Base-by-base conservation (phyloP, 305 asterid species). In the Fraxinus floribunda region DNA sequence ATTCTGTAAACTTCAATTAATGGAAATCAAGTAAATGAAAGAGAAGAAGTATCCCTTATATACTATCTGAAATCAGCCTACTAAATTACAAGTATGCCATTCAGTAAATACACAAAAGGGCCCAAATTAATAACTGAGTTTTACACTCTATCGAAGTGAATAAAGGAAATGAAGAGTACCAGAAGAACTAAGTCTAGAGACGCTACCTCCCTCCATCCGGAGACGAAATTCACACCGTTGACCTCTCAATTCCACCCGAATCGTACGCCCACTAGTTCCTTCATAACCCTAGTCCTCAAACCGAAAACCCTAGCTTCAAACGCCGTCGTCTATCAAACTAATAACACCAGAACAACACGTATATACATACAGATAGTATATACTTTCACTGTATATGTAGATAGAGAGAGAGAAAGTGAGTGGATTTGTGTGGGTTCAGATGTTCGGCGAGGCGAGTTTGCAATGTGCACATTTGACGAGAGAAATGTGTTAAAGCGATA, bases 141-240 rank as follows among this genome's bases (percentile, higher is more conserved):
- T 24, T 52, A 22, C 55, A 73, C 38, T 5, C 4, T 16, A 70
- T 26, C 76, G 76, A 70, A 70, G 76, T 70, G 20, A 70, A 38
- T 30, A 22, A 70, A 86, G 91, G 94, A 90, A 90, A 89, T 86
- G 95, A 91, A 89, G 92, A 95, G 95, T 92, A 95, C 98, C 99
- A 93, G 96, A 94, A 91, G 88, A 91, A 95, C 90, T 89, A 92
- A 94, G 94, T 89, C 92, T 92, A 92, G 93, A 94, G 92, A 93
- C 93, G 97, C 95, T 93, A 94, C 98, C 95, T 96, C 98, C 98
- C 97, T 94, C 99, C 99, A 96, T 96, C 91, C 98, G 91, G 92
- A 86, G 98, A 94, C 85, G 89, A 94, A 92, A 89, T 90, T 90
- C 92, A 87, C 88, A 91, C 92, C 91, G 87, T 87, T 88, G 91